Evolutionary conservation across 2,329 filamentous ascomycete genomes (phyloP).

Genomic region (Colletotrichum liriopes): DNA sequence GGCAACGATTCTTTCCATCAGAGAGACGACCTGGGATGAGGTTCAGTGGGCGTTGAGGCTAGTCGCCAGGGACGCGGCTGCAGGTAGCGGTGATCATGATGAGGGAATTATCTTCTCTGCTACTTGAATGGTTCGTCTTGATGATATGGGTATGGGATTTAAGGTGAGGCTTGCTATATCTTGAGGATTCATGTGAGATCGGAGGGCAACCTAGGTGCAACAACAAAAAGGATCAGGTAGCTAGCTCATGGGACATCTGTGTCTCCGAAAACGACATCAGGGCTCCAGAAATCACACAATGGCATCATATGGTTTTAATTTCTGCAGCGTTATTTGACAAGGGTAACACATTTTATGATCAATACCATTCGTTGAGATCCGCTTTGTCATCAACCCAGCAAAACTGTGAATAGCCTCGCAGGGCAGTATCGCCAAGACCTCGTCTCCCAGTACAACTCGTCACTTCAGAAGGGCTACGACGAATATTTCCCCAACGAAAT

Average conservation of each 20-base stretch:
- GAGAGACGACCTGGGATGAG: slow-evolving; percentile 41
- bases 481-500: too few relatives aligned
- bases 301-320: not conserved
- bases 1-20: slow-evolving; percentile 33
- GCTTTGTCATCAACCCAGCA: too few relatives aligned
- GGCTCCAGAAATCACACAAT: not conserved
- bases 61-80: slow-evolving; percentile 21
- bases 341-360: too few relatives aligned
- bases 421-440: too few relatives aligned
- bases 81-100: not conserved
- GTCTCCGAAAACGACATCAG: not conserved
- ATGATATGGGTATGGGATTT: not conserved
- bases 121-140: not conserved
- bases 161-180: not conserved
- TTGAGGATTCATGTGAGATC: not conserved
- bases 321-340: too few relatives aligned
- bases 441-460: too few relatives aligned
- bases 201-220: not conserved
- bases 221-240: not conserved
- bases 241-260: not conserved
- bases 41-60: slow-evolving; percentile 24
- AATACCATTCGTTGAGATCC: too few relatives aligned
- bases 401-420: too few relatives aligned
- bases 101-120: not conserved
- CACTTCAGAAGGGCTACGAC: too few relatives aligned